phyloP scores from a whole-genome alignment of 306 rosid species.

The Albizia julibrissin region DNA sequence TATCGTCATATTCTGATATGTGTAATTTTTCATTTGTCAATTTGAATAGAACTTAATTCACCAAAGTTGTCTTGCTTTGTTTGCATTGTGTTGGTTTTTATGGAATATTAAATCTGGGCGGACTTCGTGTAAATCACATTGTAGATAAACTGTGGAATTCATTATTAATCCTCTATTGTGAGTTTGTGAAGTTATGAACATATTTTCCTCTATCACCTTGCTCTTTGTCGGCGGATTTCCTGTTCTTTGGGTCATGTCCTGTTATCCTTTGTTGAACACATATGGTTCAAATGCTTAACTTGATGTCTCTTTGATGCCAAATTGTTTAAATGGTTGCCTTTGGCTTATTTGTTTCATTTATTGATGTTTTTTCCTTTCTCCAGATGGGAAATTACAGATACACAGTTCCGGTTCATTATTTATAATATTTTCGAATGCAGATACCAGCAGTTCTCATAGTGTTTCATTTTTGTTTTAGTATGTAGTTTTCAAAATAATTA shows the following conservation, averaged over 20 bases:
- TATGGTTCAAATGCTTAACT: background rate
- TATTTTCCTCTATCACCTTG: background rate
- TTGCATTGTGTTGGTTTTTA: background rate
- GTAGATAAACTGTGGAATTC: background rate
- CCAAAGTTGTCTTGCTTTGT: background rate
- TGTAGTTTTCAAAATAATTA: background rate
- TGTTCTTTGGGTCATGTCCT: background rate
- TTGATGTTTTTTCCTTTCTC: background rate
- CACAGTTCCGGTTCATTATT: background rate
- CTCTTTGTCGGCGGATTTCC: background rate
- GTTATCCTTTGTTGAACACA: background rate
- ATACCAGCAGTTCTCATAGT: background rate
- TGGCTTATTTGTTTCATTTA: background rate
- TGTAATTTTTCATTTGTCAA: background rate
- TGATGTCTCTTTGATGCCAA: constrained; percentile 4
- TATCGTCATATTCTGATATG: background rate
- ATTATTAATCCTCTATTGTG: background rate
- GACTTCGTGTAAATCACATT: constrained; percentile 3
- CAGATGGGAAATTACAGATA: background rate
- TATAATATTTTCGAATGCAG: background rate
- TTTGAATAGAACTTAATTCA: background rate
- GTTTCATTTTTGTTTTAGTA: background rate
- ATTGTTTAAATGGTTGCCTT: background rate
- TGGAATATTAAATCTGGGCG: constrained; percentile 1
- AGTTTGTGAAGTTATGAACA: background rate